phyloP scores from a whole-genome alignment of 1,139 yeast genomes.

The Wickerhamomyces sp. region DNA sequence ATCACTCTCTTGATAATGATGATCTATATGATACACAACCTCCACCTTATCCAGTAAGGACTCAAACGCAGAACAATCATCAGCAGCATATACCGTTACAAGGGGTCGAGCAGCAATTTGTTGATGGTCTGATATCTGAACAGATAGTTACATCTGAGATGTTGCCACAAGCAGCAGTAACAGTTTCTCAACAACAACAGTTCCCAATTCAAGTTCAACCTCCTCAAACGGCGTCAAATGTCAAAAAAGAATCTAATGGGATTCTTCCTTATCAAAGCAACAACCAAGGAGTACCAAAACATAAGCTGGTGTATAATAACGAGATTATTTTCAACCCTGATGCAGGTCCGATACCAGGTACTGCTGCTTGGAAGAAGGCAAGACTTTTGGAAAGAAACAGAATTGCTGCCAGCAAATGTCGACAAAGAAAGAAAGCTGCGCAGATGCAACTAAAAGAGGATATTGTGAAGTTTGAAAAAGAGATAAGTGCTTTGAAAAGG shows the following conservation, averaged over 20 bases:
- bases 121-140: not conserved
- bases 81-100: not conserved
- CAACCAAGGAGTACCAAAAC: constrained; percentile 39
- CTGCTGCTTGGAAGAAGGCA: constrained; percentile 72
- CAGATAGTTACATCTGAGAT: not conserved
- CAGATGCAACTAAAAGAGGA: constrained; percentile 62
- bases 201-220: constrained; percentile 4
- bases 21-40: constrained; percentile 30
- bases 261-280: constrained; percentile 5
- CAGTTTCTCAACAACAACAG: not conserved
- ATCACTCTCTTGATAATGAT: constrained; percentile 26
- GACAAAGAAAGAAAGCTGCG: constrained; percentile 70
- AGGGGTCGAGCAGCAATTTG: not conserved
- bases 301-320: constrained; percentile 53
- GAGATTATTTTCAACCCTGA: constrained; percentile 56
- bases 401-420: constrained; percentile 72
- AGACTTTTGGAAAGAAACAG: constrained; percentile 60
- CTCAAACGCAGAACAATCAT: not conserved
- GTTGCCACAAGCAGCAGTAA: not conserved
- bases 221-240: not conserved
- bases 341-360: constrained; percentile 70
- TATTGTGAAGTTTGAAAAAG: constrained; percentile 42
- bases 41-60: constrained; percentile 29
- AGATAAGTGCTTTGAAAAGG: constrained; percentile 35
- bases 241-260: constrained; percentile 1